Evolutionary conservation across 352 stramenopile species (phyloP).

Genomic region (Lagenidium giganteum): DNA sequence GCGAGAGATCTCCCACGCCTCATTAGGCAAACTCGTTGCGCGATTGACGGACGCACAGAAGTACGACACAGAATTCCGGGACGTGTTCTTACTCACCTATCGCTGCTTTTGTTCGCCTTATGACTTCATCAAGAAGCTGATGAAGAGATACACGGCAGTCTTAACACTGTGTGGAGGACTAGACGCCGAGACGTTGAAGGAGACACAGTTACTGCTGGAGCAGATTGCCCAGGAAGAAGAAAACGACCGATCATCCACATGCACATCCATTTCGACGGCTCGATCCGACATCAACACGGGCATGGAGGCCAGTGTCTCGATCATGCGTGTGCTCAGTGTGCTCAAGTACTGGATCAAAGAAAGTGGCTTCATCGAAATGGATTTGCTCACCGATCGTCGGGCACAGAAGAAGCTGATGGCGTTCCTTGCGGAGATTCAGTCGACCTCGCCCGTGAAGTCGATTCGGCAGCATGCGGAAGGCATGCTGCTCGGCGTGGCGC

Average conservation of each 20-base stretch:
- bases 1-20: conserved; percentile 83
- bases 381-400: conserved; percentile 57
- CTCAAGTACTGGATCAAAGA: conserved; percentile 89
- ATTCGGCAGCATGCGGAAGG: conserved; percentile 74
- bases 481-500: conserved; percentile 52
- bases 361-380: conserved; percentile 77
- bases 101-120: conserved; percentile 78
- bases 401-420: conserved; percentile 71
- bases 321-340: conserved; percentile 83
- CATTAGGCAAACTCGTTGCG: conserved; percentile 76
- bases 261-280: conserved; percentile 62
- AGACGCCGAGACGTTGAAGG: conserved; percentile 40
- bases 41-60: conserved; percentile 80
- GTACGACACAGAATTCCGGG: conserved; percentile 83
- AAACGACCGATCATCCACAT: conserved; percentile 43
- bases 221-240: conserved; percentile 68
- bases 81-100: conserved; percentile 82
- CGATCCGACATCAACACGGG: conserved; percentile 74
- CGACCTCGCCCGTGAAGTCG: conserved; percentile 63
- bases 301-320: conserved; percentile 80
- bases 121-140: conserved; percentile 85
- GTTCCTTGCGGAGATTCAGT: conserved; percentile 74
- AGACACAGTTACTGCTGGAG: conserved; percentile 60
- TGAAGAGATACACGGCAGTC: conserved; percentile 81
- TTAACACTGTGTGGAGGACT: conserved; percentile 46